Percentiles rank a stretch among this genome's conserved stretches.
Conservation (phyloP, 2,329 filamentous ascomycete species). For the Calonectria leucothoes region DNA sequence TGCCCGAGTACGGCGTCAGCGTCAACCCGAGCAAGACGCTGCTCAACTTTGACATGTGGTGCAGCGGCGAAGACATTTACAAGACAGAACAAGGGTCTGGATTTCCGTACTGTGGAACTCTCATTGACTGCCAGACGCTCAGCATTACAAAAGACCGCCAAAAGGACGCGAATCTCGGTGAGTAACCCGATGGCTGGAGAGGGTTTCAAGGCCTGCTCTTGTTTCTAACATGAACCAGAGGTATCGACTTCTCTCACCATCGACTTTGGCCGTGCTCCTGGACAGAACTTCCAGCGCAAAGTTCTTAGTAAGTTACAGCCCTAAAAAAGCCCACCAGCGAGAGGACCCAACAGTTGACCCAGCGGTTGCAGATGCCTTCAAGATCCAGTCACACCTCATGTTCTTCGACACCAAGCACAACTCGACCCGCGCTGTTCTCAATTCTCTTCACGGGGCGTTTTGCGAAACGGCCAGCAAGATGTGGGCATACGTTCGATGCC, state of each 20-base stretch:
- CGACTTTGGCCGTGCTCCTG: constrained; percentile 77
- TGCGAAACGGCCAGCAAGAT: constrained; percentile 82
- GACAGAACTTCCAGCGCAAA: constrained; percentile 84
- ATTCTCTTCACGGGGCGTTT: constrained; percentile 82
- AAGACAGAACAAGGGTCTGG: constrained; percentile 51
- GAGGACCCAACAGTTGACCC: not conserved
- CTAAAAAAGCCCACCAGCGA: not conserved
- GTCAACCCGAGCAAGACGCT: constrained; percentile 85
- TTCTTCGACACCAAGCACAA: constrained; percentile 87
- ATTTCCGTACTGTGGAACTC: constrained; percentile 93
- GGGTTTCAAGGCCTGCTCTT: constrained; percentile 6
- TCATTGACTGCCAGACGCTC: constrained; percentile 80
- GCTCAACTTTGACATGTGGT: constrained; percentile 79
- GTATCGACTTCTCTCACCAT: constrained; percentile 82
- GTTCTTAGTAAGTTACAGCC: constrained; percentile 67
- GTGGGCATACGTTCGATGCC: constrained; percentile 69
- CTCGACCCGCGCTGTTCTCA: constrained; percentile 72
- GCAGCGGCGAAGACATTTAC: constrained; percentile 65
- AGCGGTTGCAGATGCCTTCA: constrained; percentile 69
- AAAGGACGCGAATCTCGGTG: constrained; percentile 62
- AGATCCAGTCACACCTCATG: constrained; percentile 86
- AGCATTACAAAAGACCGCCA: constrained; percentile 78
- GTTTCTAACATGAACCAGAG: constrained; percentile 24
- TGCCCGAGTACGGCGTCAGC: constrained; percentile 82
- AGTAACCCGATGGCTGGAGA: constrained; percentile 34